Conservation (phyloP, 139 green algal species). For the Chloropicon primus region DNA sequence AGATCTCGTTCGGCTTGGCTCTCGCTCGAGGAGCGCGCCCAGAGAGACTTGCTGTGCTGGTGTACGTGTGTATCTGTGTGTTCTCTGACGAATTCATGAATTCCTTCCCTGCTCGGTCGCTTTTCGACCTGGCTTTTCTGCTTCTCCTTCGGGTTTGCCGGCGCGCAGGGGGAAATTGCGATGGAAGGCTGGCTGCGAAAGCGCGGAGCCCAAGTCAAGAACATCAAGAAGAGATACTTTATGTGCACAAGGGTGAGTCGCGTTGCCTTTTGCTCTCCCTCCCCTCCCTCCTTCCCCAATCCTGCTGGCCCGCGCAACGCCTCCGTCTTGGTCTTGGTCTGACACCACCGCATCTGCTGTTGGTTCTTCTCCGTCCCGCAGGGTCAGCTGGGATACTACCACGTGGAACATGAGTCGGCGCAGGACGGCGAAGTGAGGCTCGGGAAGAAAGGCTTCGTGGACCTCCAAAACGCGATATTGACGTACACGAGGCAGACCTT, state of each 20-base stretch:
- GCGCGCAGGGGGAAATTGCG: neutral
- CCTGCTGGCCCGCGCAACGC: too few species aligned
- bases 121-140: too few species aligned
- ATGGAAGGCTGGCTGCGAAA: neutral
- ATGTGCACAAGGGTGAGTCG: neutral
- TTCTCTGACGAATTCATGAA: too few species aligned
- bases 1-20: neutral
- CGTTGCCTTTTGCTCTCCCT: neutral
- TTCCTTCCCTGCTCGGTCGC: too few species aligned
- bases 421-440: neutral
- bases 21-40: too few species aligned
- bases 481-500: neutral
- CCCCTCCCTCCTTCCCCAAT: neutral
- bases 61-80: too few species aligned
- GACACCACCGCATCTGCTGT: too few species aligned
- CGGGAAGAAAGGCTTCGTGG: neutral
- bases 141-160: too few species aligned
- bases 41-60: too few species aligned
- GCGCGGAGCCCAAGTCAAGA: neutral
- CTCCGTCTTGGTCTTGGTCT: too few species aligned
- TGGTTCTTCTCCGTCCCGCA: too few species aligned
- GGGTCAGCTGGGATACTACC: neutral
- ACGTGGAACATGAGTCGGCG: neutral
- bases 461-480: neutral
- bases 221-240: neutral